Evolutionary conservation across 2,329 filamentous ascomycete species (phyloP).

Genomic region (Knoxdaviesia proteae): DNA sequence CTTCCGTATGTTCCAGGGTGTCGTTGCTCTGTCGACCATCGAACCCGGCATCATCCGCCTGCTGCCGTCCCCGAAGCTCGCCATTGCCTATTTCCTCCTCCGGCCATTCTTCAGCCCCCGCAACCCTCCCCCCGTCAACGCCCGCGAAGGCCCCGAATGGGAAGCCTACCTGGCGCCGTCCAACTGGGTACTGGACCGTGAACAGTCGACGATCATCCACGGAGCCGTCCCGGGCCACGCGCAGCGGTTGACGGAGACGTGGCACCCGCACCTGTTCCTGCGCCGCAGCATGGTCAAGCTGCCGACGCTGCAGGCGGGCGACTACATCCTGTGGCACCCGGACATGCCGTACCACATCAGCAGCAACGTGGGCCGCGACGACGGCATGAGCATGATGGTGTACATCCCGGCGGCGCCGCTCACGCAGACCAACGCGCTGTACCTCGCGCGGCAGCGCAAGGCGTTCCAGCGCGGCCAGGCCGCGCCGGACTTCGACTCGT

Average conservation of each 20-base stretch:
- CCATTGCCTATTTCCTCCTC: slow-evolving; percentile 59
- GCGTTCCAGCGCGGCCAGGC: slow-evolving; percentile 32
- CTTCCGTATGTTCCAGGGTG: slow-evolving; percentile 66
- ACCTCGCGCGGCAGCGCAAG: slow-evolving; percentile 34
- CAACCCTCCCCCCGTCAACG: slow-evolving; percentile 17
- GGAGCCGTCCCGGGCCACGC: slow-evolving; percentile 36
- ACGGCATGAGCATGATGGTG: slow-evolving; percentile 26
- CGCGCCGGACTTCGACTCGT: slow-evolving; percentile 33
- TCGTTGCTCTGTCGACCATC: slow-evolving; percentile 30
- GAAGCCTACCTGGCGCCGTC: slow-evolving; percentile 25
- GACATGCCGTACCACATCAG: slow-evolving; percentile 35
- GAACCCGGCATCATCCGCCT: slow-evolving; percentile 51
- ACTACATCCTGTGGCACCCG: slow-evolving; percentile 38
- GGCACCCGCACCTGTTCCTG: slow-evolving; percentile 34
- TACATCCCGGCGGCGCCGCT: slow-evolving; percentile 34
- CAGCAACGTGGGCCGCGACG: slow-evolving; percentile 14
- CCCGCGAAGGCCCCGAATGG: slow-evolving; percentile 21
- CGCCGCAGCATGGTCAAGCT: slow-evolving; percentile 32
- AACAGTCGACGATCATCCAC: slow-evolving; percentile 34
- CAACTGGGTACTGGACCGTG: slow-evolving; percentile 21
- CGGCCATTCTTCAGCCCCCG: slow-evolving; percentile 31
- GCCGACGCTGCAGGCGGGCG: slow-evolving; percentile 30
- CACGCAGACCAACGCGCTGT: slow-evolving; percentile 35
- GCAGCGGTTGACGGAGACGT: slow-evolving; percentile 33
- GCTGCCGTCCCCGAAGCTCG: slow-evolving; percentile 50